Evolutionary conservation across 139 green algal species (phyloP).

Genomic region (Chlamydomonas eustigma): DNA sequence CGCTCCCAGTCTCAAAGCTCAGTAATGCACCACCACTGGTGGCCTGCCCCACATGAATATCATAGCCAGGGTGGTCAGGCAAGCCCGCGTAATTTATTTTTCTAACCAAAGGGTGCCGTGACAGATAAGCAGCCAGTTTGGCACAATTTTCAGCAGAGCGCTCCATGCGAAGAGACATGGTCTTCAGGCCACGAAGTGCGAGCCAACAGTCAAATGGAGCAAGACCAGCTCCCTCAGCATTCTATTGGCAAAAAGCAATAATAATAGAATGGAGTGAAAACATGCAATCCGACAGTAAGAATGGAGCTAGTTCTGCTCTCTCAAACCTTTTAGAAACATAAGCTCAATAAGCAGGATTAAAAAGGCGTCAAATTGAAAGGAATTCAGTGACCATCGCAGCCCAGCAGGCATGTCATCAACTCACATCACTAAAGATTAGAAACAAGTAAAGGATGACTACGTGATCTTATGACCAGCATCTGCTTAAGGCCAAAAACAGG

Average conservation of each 20-base stretch:
- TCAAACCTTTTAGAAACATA: not conserved
- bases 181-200: conserved; percentile 90
- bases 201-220: conserved; percentile 97
- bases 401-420: no score
- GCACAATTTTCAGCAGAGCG: conserved; percentile 60
- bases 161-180: conserved; percentile 95
- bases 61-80: conserved; percentile 45
- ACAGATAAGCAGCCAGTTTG: conserved; percentile 77
- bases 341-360: no score
- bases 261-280: no score
- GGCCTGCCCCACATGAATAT: conserved; percentile 61
- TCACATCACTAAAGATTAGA: no score
- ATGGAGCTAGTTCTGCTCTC: not conserved
- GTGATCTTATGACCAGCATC: no score
- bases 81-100: conserved; percentile 89
- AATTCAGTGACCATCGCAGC: no score
- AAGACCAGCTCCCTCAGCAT: conserved; percentile 44
- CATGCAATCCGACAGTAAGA: not conserved
- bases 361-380: no score
- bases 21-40: conserved; percentile 68
- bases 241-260: no score
- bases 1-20: conserved; percentile 74
- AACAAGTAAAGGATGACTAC: no score
- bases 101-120: conserved; percentile 68
- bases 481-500: no score